A percentile compares a stretch with the other conserved stretches of the same genome.
Conservation (phyloP, 2,329 filamentous ascomycete genomes). For the Chalara sp. region DNA sequence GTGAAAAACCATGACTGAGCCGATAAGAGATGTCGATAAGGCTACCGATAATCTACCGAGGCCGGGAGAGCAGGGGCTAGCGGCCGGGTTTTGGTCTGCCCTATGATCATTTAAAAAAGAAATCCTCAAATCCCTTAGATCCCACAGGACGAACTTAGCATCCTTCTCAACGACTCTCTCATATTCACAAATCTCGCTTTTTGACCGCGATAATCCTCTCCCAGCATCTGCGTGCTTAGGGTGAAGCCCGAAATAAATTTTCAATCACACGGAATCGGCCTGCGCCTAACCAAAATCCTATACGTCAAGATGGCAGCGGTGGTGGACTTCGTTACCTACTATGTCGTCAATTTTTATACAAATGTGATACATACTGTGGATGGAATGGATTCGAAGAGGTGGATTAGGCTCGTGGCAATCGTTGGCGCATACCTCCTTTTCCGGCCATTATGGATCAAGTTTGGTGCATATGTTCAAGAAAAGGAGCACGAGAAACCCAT, state of each 20-base stretch:
- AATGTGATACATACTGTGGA: constrained; percentile 45
- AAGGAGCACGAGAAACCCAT: constrained; percentile 50
- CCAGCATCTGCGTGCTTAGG: too few species aligned
- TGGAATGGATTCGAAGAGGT: constrained; percentile 44
- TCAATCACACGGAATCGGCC: too few species aligned
- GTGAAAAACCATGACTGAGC: background rate
- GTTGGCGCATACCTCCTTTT: constrained; percentile 68
- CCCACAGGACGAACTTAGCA: background rate
- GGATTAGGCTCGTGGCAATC: constrained; percentile 64
- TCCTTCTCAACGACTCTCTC: background rate
- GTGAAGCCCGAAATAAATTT: too few species aligned
- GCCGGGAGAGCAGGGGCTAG: background rate
- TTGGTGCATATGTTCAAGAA: constrained; percentile 56
- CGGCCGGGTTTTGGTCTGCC: background rate
- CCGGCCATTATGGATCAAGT: constrained; percentile 66
- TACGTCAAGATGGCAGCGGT: too few species aligned
- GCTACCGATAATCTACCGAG: background rate
- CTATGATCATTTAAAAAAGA: background rate
- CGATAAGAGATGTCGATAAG: background rate
- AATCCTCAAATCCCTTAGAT: background rate
- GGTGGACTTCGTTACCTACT: background rate
- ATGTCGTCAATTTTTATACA: constrained; percentile 26
- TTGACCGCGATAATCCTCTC: too few species aligned
- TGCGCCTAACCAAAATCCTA: too few species aligned
- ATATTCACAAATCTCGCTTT: background rate